Conservation (phyloP, 495 filamentous ascomycete species). For the Penicillium tannophilum region DNA sequence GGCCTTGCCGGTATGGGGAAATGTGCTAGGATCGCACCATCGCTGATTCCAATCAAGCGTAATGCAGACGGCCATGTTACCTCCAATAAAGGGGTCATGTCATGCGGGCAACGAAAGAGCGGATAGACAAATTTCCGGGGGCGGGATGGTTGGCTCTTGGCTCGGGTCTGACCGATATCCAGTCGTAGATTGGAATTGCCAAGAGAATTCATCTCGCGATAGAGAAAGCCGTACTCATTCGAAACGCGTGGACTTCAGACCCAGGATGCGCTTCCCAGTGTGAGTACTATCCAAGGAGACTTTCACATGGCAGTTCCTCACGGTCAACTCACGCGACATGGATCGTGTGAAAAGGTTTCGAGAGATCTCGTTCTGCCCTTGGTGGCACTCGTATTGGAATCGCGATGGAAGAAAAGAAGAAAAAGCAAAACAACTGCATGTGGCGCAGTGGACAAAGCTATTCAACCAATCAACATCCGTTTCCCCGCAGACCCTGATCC, state of each 20-base stretch:
- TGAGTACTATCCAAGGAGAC: background rate
- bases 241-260: background rate
- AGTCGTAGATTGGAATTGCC: background rate
- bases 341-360: background rate
- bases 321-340: background rate
- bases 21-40: background rate
- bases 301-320: background rate
- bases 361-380: background rate
- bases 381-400: background rate
- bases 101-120: conserved; percentile 7
- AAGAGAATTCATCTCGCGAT: background rate
- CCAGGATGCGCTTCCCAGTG: background rate
- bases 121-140: background rate
- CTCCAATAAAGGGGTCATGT: conserved; percentile 2
- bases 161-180: background rate
- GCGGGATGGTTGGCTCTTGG: background rate
- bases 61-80: conserved; percentile 11
- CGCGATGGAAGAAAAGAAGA: background rate
- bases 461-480: background rate
- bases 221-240: background rate
- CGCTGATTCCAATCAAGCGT: conserved; percentile 17
- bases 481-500: background rate
- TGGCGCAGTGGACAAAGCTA: background rate
- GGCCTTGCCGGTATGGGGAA: conserved; percentile 5
- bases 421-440: background rate